Percentiles rank a stretch among this genome's conserved stretches.
These are phyloP conservation scores for Musa schizocarpa DNA, from an alignment of 176 grass and related monocot genomes.

Conservation along the genomic window DNA sequence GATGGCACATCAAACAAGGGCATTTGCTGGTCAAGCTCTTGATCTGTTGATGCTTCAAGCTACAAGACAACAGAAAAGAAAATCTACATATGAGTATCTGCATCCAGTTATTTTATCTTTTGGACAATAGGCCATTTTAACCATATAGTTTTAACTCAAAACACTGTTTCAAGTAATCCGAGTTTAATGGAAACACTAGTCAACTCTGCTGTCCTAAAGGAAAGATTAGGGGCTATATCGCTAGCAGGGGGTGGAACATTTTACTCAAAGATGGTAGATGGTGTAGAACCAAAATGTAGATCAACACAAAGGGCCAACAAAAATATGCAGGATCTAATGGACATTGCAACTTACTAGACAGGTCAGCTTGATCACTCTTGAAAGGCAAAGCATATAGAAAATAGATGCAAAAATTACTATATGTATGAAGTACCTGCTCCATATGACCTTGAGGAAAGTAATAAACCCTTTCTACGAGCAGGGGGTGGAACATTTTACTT, in stretches of 20 bases:
- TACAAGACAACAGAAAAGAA: constrained; percentile 13
- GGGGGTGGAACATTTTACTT: not conserved
- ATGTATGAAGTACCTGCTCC: constrained; percentile 63
- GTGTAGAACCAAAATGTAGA: not conserved
- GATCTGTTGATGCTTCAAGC: constrained; percentile 84
- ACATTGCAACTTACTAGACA: too few species aligned
- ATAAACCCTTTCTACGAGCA: constrained; percentile 28
- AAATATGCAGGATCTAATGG: not conserved
- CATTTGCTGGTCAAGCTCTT: constrained; percentile 73
- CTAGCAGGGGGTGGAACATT: not conserved
- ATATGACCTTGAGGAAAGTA: constrained; percentile 98
- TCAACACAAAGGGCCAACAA: not conserved
- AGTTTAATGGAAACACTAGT: not conserved
- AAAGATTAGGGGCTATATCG: not conserved
- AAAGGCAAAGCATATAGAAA: not conserved
- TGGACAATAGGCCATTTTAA: not conserved
- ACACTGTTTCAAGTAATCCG: not conserved
- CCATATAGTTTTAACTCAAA: not conserved
- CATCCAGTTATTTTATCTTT: not conserved
- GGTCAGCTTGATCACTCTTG: not conserved
- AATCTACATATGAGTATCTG: not conserved
- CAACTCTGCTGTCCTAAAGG: not conserved
- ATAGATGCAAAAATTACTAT: not conserved
- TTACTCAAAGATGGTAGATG: not conserved
- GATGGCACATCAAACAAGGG: constrained; percentile 66